Percentiles rank a stretch among this genome's conserved stretches.
Conservation (phyloP, 805 yeast species). For the Wickerhamiella brachini region DNA sequence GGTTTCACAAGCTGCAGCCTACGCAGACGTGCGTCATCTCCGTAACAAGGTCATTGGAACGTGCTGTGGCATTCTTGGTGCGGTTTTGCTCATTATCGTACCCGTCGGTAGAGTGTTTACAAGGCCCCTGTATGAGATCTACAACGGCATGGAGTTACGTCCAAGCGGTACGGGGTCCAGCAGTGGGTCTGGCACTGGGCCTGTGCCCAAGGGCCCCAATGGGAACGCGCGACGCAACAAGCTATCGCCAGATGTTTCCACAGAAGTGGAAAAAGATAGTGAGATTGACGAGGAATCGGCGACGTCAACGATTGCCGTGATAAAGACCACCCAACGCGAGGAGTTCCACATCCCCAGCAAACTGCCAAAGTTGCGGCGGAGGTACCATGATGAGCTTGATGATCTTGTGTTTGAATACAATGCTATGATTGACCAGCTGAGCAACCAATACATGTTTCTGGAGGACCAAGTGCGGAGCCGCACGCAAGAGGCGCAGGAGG, state of each 20-base stretch:
- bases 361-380: constrained; percentile 11
- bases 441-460: constrained; percentile 65
- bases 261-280: not conserved
- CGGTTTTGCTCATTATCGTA: constrained; percentile 8
- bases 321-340: not conserved
- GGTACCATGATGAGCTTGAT: constrained; percentile 56
- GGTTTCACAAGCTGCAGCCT: constrained; percentile 5
- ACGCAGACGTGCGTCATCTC: constrained; percentile 4
- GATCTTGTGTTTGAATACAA: constrained; percentile 83
- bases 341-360: constrained; percentile 13
- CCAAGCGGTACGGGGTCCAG: not conserved
- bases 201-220: not conserved
- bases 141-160: constrained; percentile 12
- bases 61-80: constrained; percentile 12
- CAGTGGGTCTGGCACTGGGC: too few relatives aligned
- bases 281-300: not conserved
- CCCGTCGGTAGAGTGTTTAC: constrained; percentile 13
- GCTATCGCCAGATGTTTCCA: not conserved
- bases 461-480: constrained; percentile 82
- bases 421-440: constrained; percentile 78
- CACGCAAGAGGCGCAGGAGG: constrained; percentile 69
- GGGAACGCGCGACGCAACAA: not conserved
- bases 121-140: constrained; percentile 12
- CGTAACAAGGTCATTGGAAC: constrained; percentile 12
- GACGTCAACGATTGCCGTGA: not conserved